Evolutionary conservation across 2,329 filamentous ascomycete species (phyloP), one percentile per base, ranked within the genome.

Genomic region (Aspergillus clavatus): DNA sequence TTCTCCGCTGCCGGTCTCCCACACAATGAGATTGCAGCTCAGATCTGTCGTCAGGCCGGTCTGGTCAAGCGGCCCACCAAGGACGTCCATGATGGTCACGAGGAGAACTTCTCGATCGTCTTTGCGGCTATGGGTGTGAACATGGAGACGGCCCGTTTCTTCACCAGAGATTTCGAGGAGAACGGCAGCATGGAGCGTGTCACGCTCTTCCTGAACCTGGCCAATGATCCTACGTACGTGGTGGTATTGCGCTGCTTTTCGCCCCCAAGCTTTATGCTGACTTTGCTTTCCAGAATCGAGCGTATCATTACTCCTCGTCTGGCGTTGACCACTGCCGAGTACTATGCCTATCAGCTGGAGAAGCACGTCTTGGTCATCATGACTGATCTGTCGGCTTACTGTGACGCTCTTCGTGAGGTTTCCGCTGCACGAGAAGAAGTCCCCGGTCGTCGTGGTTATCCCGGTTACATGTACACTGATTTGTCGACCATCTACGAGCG

Each of bases 381-480:
- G 67, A 98, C 94, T 43, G 93, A 98, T 80, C 76, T 98, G 59
- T 93, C 93, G 1, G 89, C 93, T 40, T 98, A 98, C 80, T 98
- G 94, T 71, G 93, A 98, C 71, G 94, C 93, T 56, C 85, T 98
- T 55, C 93, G 93, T 81, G 93, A 98, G 74, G 93, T 98, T 40
- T 98, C 93, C 11, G 91, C 93, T 43, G 93, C 93, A 42, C 83
- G 93, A 76, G 93, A 98, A 80, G 93, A 98, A 83, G 93, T 98
- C 35, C 93, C 93, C 31, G 93, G 93, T 79, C 91, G 93, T 71
- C 91, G 93, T 83, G 93, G 93, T 81, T 98, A 93, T 77, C 93
- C 93, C 43, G 93, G 93, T 87, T 98, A 98, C 81, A 98, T 98
- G 93, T 98, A 98, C 79, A 98, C 93, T 59, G 94, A 98, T 82